These are phyloP conservation scores for Tubosaeta sp. DNA, from an alignment of 768 basidiomycete species.

Conservation along the genomic window DNA sequence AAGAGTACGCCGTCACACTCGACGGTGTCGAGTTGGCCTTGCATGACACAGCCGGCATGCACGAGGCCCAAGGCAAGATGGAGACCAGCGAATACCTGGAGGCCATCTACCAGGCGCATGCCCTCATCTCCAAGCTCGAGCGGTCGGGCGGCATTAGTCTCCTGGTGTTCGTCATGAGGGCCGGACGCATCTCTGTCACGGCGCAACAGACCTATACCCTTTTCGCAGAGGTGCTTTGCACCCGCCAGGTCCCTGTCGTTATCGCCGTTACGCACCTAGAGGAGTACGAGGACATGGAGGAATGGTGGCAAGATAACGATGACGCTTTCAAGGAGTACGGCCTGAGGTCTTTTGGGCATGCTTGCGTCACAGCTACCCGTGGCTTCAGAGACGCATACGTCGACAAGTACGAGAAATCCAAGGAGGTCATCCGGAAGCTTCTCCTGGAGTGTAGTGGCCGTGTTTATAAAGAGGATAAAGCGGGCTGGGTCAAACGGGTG, in stretches of 20 bases:
- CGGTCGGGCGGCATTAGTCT: constrained; percentile 24
- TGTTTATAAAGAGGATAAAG: constrained; percentile 24
- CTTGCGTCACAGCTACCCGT: constrained; percentile 37
- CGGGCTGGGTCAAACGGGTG: constrained; percentile 24
- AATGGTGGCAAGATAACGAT: constrained; percentile 40
- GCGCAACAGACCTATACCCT: constrained; percentile 30
- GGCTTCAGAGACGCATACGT: constrained; percentile 17
- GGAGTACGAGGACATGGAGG: constrained; percentile 28
- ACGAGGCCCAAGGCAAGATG: constrained; percentile 25
- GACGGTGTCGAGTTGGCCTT: constrained; percentile 17
- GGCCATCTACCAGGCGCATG: constrained; percentile 26
- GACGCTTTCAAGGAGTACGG: constrained; percentile 27
- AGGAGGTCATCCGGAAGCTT: constrained; percentile 16
- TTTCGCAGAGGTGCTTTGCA: constrained; percentile 39
- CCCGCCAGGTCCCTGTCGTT: constrained; percentile 28
- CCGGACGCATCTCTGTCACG: constrained; percentile 22
- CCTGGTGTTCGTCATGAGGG: constrained; percentile 30
- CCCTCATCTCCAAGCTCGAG: constrained; percentile 33
- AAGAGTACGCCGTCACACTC: constrained; percentile 18
- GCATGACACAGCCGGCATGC: constrained; percentile 27
- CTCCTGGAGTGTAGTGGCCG: constrained; percentile 15
- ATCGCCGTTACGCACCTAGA: constrained; percentile 36
- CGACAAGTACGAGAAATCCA: constrained; percentile 34
- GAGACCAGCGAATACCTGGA: constrained; percentile 20
- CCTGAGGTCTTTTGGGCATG: constrained; percentile 35